These are phyloP conservation scores for Amphibolis antarctica DNA, from an alignment of 106 monocot genomes.

Conservation along the genomic window DNA sequence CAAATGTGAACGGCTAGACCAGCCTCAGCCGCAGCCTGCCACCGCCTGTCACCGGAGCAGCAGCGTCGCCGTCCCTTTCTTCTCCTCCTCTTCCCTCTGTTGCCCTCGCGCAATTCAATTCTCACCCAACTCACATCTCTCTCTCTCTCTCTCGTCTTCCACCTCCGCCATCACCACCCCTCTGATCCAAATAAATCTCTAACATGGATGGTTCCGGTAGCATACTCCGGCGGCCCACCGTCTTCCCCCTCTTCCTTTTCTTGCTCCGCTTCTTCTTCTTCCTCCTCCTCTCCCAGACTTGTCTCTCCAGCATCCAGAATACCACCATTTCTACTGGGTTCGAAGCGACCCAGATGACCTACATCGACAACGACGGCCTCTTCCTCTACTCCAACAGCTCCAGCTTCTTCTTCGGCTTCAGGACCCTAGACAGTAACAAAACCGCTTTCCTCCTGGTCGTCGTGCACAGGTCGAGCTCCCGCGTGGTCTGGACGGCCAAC, in stretches of 20 bases:
- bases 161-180: no score
- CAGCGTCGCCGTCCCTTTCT: no score
- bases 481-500: conserved; percentile 69
- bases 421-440: conserved; percentile 1
- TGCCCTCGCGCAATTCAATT: background rate
- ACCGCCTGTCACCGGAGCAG: no score
- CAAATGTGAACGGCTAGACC: no score
- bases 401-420: conserved; percentile 59
- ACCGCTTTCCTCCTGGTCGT: conserved; percentile 28
- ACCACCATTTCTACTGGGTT: conserved; percentile 26
- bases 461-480: conserved; percentile 10
- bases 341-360: conserved; percentile 40
- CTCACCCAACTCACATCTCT: background rate
- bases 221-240: no score
- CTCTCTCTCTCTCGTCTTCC: background rate
- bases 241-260: background rate
- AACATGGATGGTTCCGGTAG: background rate
- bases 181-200: no score
- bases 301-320: conserved; percentile 25
- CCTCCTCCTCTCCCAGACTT: conserved; percentile 1
- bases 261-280: background rate
- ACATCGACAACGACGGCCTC: conserved; percentile 57
- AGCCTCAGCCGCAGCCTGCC: no score
- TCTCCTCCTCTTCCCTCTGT: background rate
- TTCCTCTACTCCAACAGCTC: conserved; percentile 54